Evolutionary conservation across 345 rosid genomes (phyloP).

Genomic region (Eucalyptus paniculata): DNA sequence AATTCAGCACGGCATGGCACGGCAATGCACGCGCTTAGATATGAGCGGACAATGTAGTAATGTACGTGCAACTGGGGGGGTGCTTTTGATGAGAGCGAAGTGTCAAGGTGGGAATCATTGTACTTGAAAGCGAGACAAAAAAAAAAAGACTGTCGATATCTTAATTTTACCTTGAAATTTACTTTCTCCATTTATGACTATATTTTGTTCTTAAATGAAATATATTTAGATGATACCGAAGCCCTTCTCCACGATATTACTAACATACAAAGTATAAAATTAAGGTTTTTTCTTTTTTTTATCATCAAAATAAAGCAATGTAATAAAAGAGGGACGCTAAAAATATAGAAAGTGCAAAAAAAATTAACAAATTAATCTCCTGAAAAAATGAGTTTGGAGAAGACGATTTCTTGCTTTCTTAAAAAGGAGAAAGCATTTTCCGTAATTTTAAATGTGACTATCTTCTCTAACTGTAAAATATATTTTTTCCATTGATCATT

Average conservation of each 20-base stretch:
- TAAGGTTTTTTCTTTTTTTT: background rate
- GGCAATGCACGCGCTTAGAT: background rate
- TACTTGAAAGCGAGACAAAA: background rate
- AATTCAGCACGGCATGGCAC: background rate
- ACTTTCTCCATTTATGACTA: no score
- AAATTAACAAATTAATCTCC: no score
- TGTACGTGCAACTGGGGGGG: background rate
- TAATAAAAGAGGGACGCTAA: no score
- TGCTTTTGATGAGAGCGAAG: background rate
- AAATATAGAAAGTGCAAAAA: no score
- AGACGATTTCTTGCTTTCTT: no score
- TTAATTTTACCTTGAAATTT: no score
- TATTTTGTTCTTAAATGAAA: background rate
- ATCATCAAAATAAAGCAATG: background rate
- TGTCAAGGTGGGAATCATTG: background rate
- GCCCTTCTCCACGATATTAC: background rate
- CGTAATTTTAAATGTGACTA: background rate
- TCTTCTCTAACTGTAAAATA: background rate
- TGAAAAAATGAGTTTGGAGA: no score
- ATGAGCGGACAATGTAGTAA: background rate
- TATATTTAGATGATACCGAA: no score
- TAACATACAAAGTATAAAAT: no score
- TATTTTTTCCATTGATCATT: background rate
- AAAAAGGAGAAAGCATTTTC: no score
- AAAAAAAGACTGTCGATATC: no score